Base-by-base conservation (phyloP, 2,329 filamentous ascomycete genomes). In the Aureobasidium sp. region DNA sequence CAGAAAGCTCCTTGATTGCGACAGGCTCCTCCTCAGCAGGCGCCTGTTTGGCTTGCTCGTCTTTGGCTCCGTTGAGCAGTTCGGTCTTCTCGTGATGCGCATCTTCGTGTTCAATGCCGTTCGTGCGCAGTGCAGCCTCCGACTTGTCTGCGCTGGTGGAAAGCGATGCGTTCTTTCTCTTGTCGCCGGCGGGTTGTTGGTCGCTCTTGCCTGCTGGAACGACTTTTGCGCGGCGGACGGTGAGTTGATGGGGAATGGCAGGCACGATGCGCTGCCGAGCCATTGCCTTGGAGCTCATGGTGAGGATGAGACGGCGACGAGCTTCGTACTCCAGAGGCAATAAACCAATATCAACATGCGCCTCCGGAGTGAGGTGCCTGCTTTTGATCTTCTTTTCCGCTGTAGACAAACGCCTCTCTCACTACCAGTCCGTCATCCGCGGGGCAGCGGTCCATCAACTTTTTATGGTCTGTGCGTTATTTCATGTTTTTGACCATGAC, bases 331-430 rank as follows among this genome's bases (percentile, higher is more conserved):
- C 55, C 55, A 59, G 57, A 59, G 57, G 57, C 57, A 49, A 42
- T 32, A 50, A 41, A 30, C 29, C 57, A 49, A 59, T 59, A 59
- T 50, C 57, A 59, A 59, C 57, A 59, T 50, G 57, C 57, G 57
- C 57, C 57, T 59, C 57, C 45, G 45, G 57, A 59, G 45, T 59
- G 57, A 48, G 55, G 55, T 59, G 55, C 44, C 57, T 50, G 44
- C 30, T 45, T 44, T 47, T 48, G n/a, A 32, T 32, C 39, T 21
- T 59, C 36, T 54, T 54, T 47, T 59, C 29, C 41, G 27, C 45
- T 34, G 30, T 29, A 39, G 21, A 44, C 54, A 59, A 59, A 59
- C 54, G 54, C 30, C 50, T 42, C 50, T 42, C 39, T 45, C 36
- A 57, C 41, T 15, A 29, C 44, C n/a, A 36, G 42, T 44, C 54